Evolutionary conservation across 2,329 filamentous ascomycete species (phyloP), one percentile per base, ranked within the genome.

Genomic region (Hypoxylon sp.): DNA sequence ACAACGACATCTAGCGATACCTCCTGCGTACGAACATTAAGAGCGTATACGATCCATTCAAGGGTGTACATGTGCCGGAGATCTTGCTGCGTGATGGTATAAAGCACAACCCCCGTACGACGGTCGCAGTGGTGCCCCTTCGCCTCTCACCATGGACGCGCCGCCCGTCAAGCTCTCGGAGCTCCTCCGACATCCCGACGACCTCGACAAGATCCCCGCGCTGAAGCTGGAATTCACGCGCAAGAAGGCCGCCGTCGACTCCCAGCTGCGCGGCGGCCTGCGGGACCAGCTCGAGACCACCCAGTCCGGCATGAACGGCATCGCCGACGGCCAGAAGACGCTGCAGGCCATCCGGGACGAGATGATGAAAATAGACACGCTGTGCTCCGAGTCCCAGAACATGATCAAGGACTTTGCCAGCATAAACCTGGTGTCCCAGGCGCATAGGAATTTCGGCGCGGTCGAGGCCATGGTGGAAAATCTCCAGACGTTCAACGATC

Each of bases 341-440:
- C 92, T 99, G 34, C 91, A 92, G 75, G 87, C 91, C 72, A 97
- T 97, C 80, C 97, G 97, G 79, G 94, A 98, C 70, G 95, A 99
- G 81, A 95, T 99, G 88, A 93, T 96, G 84, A 96, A 94, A 80
- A 98, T 99, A 73, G 95, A 99, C 82, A 93, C 92, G 80, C 87
- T 99, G 68, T 99, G 95, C 81, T 93, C 94, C 67, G 96, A 99
- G 79, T 94, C 94, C 56, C 94, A 98, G 82, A 93, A 92, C 76
- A 97, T 97, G 88, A 97, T 99, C 74, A 89, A 91, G 74, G 95
- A 99, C 82, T 98, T 99, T 79, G 90, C 91, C 34, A 92, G 93
- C 75, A 95, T 97, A 83, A 95, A 96, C 77, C 82, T 92, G 64
- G 91, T 96, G 56, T 94, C 94, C 57, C 92, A 97, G 79, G 95